These are phyloP conservation scores for Saccharomycopsis lassenensis DNA, from an alignment of 805 yeast genomes.

Conservation along the genomic window DNA sequence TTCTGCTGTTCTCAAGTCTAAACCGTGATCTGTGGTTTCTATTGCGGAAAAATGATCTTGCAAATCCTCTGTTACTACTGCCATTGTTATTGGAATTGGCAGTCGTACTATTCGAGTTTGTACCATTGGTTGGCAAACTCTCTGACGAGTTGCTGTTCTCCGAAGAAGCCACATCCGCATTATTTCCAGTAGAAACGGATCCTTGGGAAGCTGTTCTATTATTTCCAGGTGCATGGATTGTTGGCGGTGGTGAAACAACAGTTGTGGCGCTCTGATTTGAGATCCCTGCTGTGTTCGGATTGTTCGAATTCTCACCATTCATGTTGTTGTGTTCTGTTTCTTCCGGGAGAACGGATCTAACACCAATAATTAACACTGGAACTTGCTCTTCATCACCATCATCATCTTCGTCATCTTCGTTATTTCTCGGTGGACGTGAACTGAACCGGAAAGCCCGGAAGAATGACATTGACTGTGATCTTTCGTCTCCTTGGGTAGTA, in stretches of 20 bases:
- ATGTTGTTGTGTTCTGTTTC: constrained; percentile 12
- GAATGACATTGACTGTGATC: constrained; percentile 25
- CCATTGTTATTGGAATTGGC: constrained; percentile 2
- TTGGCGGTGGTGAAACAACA: too few species aligned
- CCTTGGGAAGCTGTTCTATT: too few species aligned
- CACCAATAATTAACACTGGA: constrained; percentile 40
- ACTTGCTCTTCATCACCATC: constrained; percentile 21
- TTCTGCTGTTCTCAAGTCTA: constrained; percentile 16
- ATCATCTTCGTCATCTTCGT: constrained; percentile 4
- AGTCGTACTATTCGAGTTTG: too few species aligned
- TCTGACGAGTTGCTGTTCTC: too few species aligned
- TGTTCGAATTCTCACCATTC: constrained; percentile 15
- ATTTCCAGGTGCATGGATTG: too few species aligned
- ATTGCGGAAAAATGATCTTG: constrained; percentile 16
- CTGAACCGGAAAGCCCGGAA: constrained; percentile 35
- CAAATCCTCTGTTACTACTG: constrained; percentile 5
- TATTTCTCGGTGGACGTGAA: constrained; percentile 18
- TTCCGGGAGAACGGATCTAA: constrained; percentile 28
- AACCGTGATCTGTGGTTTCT: constrained; percentile 17
- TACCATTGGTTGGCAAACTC: too few species aligned
- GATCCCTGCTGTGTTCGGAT: too few species aligned
- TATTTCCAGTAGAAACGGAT: too few species aligned
- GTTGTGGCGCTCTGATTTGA: too few species aligned
- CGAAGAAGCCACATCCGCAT: too few species aligned
- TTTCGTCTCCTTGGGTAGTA: constrained; percentile 20